Evolutionary conservation across 2,329 filamentous ascomycete genomes (phyloP).

Genomic region (Colletotrichum sp.): DNA sequence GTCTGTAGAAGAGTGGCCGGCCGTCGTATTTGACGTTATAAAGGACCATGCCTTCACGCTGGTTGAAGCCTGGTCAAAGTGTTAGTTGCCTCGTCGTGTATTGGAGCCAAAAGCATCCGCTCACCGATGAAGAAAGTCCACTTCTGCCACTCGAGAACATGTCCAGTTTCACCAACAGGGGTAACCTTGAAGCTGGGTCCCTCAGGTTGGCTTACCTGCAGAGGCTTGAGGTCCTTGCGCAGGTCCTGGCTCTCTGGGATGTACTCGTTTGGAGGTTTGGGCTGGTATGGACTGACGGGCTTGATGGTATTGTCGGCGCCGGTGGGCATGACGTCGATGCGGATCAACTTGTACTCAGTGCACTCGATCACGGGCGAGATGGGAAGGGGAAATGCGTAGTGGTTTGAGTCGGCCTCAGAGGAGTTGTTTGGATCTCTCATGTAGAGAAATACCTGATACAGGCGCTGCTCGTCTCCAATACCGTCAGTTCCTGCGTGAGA

Average conservation of each 20-base stretch:
- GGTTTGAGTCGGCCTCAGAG: slow-evolving; percentile 66
- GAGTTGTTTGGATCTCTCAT: slow-evolving; percentile 66
- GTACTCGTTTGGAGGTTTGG: slow-evolving; percentile 65
- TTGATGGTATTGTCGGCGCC: slow-evolving; percentile 65
- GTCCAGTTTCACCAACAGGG: slow-evolving; percentile 5
- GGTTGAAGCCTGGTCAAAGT: slow-evolving; percentile 51
- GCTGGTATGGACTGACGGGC: slow-evolving; percentile 60
- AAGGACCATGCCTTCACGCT: slow-evolving; percentile 63
- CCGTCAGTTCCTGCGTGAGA: not conserved
- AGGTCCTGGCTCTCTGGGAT: slow-evolving; percentile 65
- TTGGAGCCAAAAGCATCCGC: not conserved
- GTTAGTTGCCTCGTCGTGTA: not conserved
- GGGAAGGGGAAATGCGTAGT: slow-evolving; percentile 72
- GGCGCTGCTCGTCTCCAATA: slow-evolving; percentile 6
- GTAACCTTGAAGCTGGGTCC: slow-evolving; percentile 58
- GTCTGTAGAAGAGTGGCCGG: slow-evolving; percentile 60
- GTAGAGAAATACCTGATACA: slow-evolving; percentile 18
- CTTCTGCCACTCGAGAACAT: slow-evolving; percentile 26
- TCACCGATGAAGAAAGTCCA: slow-evolving; percentile 61
- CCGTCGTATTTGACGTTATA: slow-evolving; percentile 65
- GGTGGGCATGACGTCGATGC: slow-evolving; percentile 73
- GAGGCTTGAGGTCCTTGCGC: slow-evolving; percentile 64
- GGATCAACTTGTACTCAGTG: slow-evolving; percentile 66
- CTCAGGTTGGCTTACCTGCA: slow-evolving; percentile 66
- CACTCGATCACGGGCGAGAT: slow-evolving; percentile 72